Evolutionary conservation across 495 filamentous ascomycete species (phyloP).

Genomic region (Aspergillus kassunensis): DNA sequence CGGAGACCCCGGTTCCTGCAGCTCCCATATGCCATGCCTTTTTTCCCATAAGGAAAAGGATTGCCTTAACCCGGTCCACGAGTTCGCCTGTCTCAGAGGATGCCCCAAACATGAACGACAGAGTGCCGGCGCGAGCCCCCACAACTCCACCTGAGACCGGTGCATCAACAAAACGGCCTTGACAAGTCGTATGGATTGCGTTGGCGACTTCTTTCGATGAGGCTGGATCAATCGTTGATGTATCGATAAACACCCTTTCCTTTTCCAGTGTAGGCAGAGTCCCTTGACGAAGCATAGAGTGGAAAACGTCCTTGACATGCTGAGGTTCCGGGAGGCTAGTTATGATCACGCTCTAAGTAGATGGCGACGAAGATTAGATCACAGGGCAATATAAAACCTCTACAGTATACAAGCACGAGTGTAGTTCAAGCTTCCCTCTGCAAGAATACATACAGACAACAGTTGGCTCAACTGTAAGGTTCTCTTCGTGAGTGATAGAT

Average conservation of each 20-base stretch:
- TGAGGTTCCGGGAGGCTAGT: slow-evolving; percentile 77
- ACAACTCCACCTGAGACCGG: slow-evolving; percentile 85
- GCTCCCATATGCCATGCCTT: slow-evolving; percentile 75
- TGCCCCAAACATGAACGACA: slow-evolving; percentile 86
- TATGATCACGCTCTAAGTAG: slow-evolving; percentile 64
- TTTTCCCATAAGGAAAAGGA: slow-evolving; percentile 76
- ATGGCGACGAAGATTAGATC: slow-evolving; percentile 10
- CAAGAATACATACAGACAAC: background rate
- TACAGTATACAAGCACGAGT: background rate
- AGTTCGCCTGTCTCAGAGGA: slow-evolving; percentile 44
- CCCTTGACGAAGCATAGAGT: slow-evolving; percentile 53
- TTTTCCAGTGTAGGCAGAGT: slow-evolving; percentile 38
- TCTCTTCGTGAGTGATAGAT: background rate
- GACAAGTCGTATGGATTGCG: slow-evolving; percentile 50
- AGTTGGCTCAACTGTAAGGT: background rate
- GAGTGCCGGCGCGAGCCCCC: slow-evolving; percentile 68
- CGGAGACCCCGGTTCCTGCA: slow-evolving; percentile 75
- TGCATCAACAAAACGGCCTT: slow-evolving; percentile 68
- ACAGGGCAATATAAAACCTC: background rate
- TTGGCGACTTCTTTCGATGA: slow-evolving; percentile 67
- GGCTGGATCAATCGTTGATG: slow-evolving; percentile 80
- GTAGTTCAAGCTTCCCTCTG: background rate
- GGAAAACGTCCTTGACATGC: slow-evolving; percentile 72
- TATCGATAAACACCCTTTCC: slow-evolving; percentile 70
- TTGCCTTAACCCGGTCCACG: slow-evolving; percentile 55